A percentile compares a stretch with the other conserved stretches of the same genome.
Evolutionary conservation across 2,329 filamentous ascomycete species (phyloP).

Genomic region (Colletotrichum acutatum): DNA sequence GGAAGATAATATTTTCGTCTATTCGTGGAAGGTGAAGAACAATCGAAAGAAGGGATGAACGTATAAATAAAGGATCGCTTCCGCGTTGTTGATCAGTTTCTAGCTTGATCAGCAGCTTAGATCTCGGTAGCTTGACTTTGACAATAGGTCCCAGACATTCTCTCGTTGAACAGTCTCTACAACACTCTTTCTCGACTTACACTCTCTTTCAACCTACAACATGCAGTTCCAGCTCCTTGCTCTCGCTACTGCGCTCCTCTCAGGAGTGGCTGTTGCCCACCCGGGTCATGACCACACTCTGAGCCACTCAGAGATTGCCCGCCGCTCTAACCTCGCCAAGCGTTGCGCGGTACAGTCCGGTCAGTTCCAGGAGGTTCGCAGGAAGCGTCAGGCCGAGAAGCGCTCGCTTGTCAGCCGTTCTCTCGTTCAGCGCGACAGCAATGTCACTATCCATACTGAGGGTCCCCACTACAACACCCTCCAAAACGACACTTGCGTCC

Average conservation of each 20-base stretch:
- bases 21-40: background rate
- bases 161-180: background rate
- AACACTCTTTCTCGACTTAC: conserved; percentile 5
- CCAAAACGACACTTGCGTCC: conserved; percentile 39
- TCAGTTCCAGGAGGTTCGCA: conserved; percentile 17
- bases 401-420: conserved; percentile 24
- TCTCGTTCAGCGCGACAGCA: conserved; percentile 1
- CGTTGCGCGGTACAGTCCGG: conserved; percentile 20
- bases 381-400: conserved; percentile 25
- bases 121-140: background rate
- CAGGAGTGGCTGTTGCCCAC: conserved; percentile 47
- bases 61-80: conserved; percentile 19
- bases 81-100: background rate
- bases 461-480: conserved; percentile 25
- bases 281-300: conserved; percentile 57
- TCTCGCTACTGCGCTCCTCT: conserved; percentile 14
- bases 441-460: conserved; percentile 27
- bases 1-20: background rate
- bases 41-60: background rate
- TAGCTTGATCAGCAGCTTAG: background rate
- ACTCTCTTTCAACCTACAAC: background rate
- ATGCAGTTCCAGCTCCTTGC: conserved; percentile 22
- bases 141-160: background rate
- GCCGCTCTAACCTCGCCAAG: conserved; percentile 20
- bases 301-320: conserved; percentile 24